Base-by-base conservation (phyloP, 306 rosid genomes). In the Argentina anserina region DNA sequence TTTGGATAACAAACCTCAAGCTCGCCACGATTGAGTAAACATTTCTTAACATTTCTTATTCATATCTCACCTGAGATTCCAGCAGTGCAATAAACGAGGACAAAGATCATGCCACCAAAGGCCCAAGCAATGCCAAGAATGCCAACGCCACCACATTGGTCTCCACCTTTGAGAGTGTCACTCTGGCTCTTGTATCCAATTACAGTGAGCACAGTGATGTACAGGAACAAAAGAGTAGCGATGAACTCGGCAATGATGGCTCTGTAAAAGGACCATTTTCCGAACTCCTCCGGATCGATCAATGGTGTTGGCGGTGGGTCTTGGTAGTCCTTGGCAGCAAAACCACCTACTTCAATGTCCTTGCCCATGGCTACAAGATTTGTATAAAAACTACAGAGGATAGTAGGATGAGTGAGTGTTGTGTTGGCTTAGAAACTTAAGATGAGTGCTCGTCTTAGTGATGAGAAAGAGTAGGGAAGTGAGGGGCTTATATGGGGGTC, bases 191-290 rank as follows among this genome's bases (percentile, higher is more conserved):
- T 77, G 70, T 80, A 74, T 21, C 89, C 89, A 33, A 85, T 85
- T 33, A 85, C 86, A 0, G 89, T 85, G 28, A 85, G 72, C 5
- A 85, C 80, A 11, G 89, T 85, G 75, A 92, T 25, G 71, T 90
- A 92, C 73, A 92, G 72, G 84, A 92, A 90, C 83, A 92, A 82
- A 58, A 92, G 91, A 1, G 98, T 90, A 71, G 98, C 98, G 14
- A 90, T 79, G 73, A 92, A 92, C 86, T 92, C 97, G 6, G 98
- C 98, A 1, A 92, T 90, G 64, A 88, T 69, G 33, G 97, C 96
- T 29, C 98, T 79, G 77, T 90, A 86, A 21, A 90, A 93, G n/a
- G 98, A 93, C 98, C 98, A 90, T 40, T 76, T 65, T 6, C 46
- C 11, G 9, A 92, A 76, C 77, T 93, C 98, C 1, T 41, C 41